Percentiles rank a stretch among this genome's conserved stretches.
These are phyloP conservation scores for Cucumis melo DNA, from an alignment of 306 rosid species.

Conservation along the genomic window DNA sequence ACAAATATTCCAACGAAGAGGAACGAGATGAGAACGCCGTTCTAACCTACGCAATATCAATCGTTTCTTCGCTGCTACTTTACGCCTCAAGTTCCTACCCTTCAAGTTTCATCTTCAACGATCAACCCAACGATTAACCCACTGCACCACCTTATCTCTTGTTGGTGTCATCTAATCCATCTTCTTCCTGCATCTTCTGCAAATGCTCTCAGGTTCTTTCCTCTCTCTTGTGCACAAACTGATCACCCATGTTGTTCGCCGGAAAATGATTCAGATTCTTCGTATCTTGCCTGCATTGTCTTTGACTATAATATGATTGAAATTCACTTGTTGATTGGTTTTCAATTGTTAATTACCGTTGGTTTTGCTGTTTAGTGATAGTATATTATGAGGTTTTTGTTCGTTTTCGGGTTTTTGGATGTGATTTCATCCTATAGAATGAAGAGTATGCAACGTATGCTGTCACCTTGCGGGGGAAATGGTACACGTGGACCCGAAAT, in stretches of 20 bases:
- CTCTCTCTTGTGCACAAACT: background rate
- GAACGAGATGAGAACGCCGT: background rate
- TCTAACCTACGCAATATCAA: background rate
- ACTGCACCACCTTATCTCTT: background rate
- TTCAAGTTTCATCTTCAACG: background rate
- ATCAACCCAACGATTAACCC: background rate
- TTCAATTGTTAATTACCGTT: background rate
- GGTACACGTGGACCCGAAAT: background rate
- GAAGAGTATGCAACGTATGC: background rate
- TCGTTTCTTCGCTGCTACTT: background rate
- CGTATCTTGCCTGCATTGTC: background rate
- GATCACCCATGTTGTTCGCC: background rate
- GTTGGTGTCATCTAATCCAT: background rate
- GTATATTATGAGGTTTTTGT: background rate
- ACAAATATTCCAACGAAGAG: too few relatives aligned
- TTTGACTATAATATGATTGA: background rate
- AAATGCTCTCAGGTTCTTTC: background rate
- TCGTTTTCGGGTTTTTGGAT: background rate
- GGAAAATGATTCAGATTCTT: background rate
- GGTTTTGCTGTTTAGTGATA: background rate
- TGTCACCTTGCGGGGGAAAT: background rate
- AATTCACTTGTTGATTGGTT: background rate
- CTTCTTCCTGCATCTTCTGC: background rate
- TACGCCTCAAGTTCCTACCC: background rate
- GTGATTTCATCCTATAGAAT: background rate